These are phyloP conservation scores for Pythium folliculosum DNA, from an alignment of 352 stramenopile genomes.

Conservation along the genomic window DNA sequence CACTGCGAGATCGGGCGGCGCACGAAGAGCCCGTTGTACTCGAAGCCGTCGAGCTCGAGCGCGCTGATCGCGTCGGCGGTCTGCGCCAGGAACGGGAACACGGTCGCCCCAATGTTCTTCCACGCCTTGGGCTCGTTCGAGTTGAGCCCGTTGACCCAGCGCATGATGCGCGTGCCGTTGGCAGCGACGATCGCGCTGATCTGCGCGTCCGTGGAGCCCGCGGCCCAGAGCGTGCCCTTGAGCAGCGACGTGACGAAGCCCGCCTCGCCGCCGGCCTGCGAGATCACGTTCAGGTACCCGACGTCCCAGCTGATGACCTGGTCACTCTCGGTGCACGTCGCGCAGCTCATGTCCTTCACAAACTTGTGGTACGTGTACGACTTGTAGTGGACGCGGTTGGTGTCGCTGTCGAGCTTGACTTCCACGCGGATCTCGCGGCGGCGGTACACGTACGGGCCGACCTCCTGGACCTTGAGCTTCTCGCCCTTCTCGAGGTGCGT, in stretches of 20 bases:
- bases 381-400: conserved; percentile 69
- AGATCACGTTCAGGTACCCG: conserved; percentile 73
- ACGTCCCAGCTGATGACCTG: conserved; percentile 58
- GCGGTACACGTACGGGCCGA: conserved; percentile 75
- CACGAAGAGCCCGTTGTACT: conserved; percentile 76
- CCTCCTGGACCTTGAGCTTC: conserved; percentile 65
- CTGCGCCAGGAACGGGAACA: conserved; percentile 42
- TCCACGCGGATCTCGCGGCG: conserved; percentile 61
- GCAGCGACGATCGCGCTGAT: conserved; percentile 34
- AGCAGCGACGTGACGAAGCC: conserved; percentile 53
- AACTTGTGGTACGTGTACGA: conserved; percentile 80
- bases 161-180: conserved; percentile 66
- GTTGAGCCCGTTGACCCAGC: conserved; percentile 78
- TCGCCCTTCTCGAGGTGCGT: conserved; percentile 45
- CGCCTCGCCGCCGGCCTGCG: conserved; percentile 56
- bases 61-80: conserved; percentile 37
- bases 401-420: conserved; percentile 51
- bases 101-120: conserved; percentile 52
- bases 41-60: conserved; percentile 60
- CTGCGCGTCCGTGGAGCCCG: conserved; percentile 19
- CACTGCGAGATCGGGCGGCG: conserved; percentile 59
- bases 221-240: conserved; percentile 45
- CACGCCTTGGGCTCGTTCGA: conserved; percentile 67
- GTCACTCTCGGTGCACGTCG: conserved; percentile 58
- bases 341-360: conserved; percentile 45